phyloP scores from a whole-genome alignment of 192 early-diverging fungal species.

The Coemansia sp. region DNA sequence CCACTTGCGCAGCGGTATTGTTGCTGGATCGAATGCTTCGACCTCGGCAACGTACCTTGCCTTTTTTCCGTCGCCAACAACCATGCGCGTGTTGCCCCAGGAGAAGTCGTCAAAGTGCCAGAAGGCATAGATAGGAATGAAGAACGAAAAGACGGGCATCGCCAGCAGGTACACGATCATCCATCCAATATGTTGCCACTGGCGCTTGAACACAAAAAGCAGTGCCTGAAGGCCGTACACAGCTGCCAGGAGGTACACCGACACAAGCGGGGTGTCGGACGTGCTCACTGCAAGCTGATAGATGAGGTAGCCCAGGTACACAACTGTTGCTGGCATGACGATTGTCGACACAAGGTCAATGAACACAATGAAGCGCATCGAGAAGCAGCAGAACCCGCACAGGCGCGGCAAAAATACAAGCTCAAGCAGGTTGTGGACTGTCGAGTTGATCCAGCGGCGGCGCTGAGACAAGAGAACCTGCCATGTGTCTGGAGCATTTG shows the following conservation, averaged over 20 bases:
- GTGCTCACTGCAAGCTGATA: conserved; percentile 66
- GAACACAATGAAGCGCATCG: conserved; percentile 96
- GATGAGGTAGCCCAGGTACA: conserved; percentile 87
- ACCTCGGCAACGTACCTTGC: conserved; percentile 63
- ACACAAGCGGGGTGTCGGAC: conserved; percentile 74
- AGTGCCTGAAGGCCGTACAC: conserved; percentile 91
- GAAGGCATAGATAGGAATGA: conserved; percentile 91
- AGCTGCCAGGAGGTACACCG: conserved; percentile 82
- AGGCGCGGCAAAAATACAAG: conserved; percentile 90
- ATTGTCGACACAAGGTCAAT: conserved; percentile 94
- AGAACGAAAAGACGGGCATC: conserved; percentile 90
- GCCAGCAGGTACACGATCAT: conserved; percentile 97
- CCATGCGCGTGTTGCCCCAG: conserved; percentile 97
- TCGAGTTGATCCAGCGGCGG: conserved; percentile 99
- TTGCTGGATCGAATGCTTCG: conserved; percentile 75
- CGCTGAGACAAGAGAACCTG: conserved; percentile 95
- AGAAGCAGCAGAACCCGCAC: conserved; percentile 98
- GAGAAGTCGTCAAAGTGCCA: conserved; percentile 99
- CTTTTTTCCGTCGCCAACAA: conserved; percentile 83
- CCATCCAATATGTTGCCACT: conserved; percentile 96
- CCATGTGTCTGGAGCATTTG: conserved; percentile 97
- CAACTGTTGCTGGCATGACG: conserved; percentile 91
- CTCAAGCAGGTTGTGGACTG: conserved; percentile 98
- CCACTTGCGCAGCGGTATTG: conserved; percentile 83
- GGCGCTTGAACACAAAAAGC: conserved; percentile 87